A percentile compares a stretch with the other conserved stretches of the same genome.
These are phyloP conservation scores for Candida maesae DNA, from an alignment of 805 yeast genomes.

Conservation along the genomic window DNA sequence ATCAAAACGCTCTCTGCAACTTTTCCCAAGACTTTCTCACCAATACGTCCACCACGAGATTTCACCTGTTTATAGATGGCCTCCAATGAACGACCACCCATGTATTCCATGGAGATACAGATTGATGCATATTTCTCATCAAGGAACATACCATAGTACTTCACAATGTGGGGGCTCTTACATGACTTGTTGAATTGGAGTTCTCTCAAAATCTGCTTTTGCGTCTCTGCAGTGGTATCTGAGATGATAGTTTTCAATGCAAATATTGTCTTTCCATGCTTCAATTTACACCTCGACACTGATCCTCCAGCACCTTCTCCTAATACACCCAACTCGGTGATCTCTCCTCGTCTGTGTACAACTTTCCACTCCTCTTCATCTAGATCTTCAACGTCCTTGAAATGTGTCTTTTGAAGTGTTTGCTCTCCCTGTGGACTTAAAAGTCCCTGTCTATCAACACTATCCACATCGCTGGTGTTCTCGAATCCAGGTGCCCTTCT, in stretches of 20 bases:
- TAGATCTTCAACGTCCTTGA: constrained; percentile 47
- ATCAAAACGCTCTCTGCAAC: constrained; percentile 80
- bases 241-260: constrained; percentile 64
- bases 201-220: constrained; percentile 87
- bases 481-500: background rate
- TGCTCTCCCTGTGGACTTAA: background rate
- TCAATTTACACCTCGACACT: constrained; percentile 73
- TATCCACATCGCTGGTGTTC: background rate
- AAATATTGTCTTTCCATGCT: constrained; percentile 59
- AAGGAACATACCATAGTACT: constrained; percentile 88
- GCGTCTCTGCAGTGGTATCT: constrained; percentile 71
- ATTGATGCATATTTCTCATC: constrained; percentile 75
- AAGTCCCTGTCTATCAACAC: background rate
- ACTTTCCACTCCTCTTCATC: constrained; percentile 75
- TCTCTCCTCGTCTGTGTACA: constrained; percentile 53
- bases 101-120: constrained; percentile 94
- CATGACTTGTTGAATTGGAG: constrained; percentile 83
- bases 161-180: constrained; percentile 78
- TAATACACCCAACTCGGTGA: constrained; percentile 62
- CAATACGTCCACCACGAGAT: constrained; percentile 75
- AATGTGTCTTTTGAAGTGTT: background rate
- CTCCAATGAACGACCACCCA: constrained; percentile 91
- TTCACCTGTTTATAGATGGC: constrained; percentile 81
- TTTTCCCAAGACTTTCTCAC: constrained; percentile 89
- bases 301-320: constrained; percentile 97